Base-by-base conservation (phyloP, 2,329 filamentous ascomycete genomes). In the Ceratocystis alfenasii region DNA sequence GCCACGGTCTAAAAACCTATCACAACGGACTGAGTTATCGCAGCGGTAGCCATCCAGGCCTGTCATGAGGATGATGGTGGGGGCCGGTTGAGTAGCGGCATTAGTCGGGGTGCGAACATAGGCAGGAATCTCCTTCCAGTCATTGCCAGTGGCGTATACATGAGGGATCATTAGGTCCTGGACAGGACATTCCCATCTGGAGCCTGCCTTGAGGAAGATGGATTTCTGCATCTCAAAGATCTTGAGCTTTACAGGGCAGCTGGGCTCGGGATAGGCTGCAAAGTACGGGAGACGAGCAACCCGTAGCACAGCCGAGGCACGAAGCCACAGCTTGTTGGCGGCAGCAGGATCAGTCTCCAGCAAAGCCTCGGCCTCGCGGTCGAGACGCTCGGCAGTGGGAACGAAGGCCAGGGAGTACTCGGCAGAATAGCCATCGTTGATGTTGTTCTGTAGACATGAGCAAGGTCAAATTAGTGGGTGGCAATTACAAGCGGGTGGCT, bases 201-300 rank as follows among this genome's bases (percentile, higher is more conserved):
- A 73, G 1, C 74, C 80, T 0, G 81, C 87, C 71, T 83, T 83
- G 62, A 83, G 73, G 69, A 87, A 88, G 0, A 80, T 79, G 33
- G 79, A 74, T 73, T 89, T 90, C 70, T 89, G 86, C 65, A 79
- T 75, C 69, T 80, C 76, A 82, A 87, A 90, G 1, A 86, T 87
- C 33, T 79, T 73, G 69, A 83, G 80, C 74, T 90, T 86, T 61
- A 74, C 72, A 1, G 74, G 72, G 55, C 76, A 76, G 69, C 70
- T 78, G 50, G 76, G 68, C 1, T 67, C 63, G 0, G 79, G 78
- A 62, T 73, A 76, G 2, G 72, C 69, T 2, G 76, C 74, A 69
- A 81, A 76, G 70, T 81, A 81, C 2, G 88, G 87, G 71, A 91
- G 90, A 17, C 88, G 81, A 0, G 86, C 80, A 69, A 91, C 90